Percentiles rank a stretch among this genome's conserved stretches.
These are phyloP conservation scores for Floccularia luteovirens DNA, from an alignment of 768 basidiomycete species.

Conservation along the genomic window DNA sequence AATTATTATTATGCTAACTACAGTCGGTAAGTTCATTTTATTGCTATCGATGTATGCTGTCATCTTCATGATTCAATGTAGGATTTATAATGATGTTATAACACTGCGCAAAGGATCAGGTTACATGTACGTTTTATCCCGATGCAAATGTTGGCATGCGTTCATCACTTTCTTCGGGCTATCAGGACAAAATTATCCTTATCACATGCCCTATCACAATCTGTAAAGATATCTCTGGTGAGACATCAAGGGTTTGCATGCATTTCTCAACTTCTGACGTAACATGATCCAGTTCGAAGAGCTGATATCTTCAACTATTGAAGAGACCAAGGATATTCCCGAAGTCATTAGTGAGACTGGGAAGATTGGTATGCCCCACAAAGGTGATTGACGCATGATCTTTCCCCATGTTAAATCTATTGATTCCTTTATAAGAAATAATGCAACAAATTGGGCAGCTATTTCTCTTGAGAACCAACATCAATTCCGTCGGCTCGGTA, in stretches of 20 bases:
- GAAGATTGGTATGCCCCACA: conserved; percentile 86
- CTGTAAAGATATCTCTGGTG: conserved; percentile 93
- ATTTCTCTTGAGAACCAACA: conserved; percentile 89
- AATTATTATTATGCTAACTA: conserved; percentile 98
- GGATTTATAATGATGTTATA: conserved; percentile 97
- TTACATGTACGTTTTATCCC: conserved; percentile 83
- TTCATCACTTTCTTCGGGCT: background rate
- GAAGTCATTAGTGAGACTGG: conserved; percentile 91
- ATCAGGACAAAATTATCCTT: conserved; percentile 90
- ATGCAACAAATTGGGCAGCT: conserved; percentile 97
- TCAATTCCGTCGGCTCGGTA: conserved; percentile 95
- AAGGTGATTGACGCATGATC: conserved; percentile 35
- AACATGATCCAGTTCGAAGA: conserved; percentile 66
- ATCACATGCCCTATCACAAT: conserved; percentile 92
- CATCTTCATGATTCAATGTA: too few species aligned
- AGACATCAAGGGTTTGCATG: conserved; percentile 3
- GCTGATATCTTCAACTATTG: conserved; percentile 86
- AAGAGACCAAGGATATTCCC: conserved; percentile 94
- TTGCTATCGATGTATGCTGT: conserved; percentile 4
- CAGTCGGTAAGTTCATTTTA: conserved; percentile 55
- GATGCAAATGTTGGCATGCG: background rate
- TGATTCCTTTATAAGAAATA: conserved; percentile 50
- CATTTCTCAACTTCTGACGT: background rate
- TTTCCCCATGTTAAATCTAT: conserved; percentile 5
- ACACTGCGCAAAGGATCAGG: conserved; percentile 90